Base-by-base conservation (phyloP, 148 eudicot species). In the Rhododendron mucronatum region DNA sequence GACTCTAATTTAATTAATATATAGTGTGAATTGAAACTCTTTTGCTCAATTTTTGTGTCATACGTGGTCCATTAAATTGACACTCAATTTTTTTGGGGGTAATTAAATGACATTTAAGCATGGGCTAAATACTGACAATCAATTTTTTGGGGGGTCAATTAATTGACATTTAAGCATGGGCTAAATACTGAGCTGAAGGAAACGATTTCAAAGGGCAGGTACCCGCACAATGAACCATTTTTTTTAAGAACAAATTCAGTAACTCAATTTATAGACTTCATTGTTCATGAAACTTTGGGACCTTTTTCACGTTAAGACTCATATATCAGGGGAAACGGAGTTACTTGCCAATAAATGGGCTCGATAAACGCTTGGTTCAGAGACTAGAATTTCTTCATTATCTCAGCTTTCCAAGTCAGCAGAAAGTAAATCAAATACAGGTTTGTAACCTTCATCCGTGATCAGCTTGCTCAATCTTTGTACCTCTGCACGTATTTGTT, bases 361-460 rank as follows among this genome's bases (percentile, higher is more conserved):
- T 82, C 69, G 3, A 51, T 11, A 55, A 63, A 20, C n/a, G 18
- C 80, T 50, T 33, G 51, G 41, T 69, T 75, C 50, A 55, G 37
- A 82, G 15, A 39, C 8, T 63, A 44, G 78, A 82, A 51, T 35
- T 75, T 86, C 85, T 86, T 55, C 75, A 77, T 37, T 81, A 75
- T 45, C 82, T 71, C 51, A 77, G 26, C 79, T 63, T 50, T 77
- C 50, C 39, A 28, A 30, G 35, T 78, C 88, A 2, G 48, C 47
- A 47, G 65, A 81, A 86, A 86, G 65, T 87, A 81, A 80, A 87
- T 90, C 89, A 80, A 35, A 87, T 87, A 75, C 83, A 41, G 90
- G 89, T 81, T 47, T 88, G 71, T 82, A 89, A 50, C 90, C 94
- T 91, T 93, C 92, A 82, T 91, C 93, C 84, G 83, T 90, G 88